Conservation (phyloP, 179 eudicot genomes). For the Beta macrorhiza region DNA sequence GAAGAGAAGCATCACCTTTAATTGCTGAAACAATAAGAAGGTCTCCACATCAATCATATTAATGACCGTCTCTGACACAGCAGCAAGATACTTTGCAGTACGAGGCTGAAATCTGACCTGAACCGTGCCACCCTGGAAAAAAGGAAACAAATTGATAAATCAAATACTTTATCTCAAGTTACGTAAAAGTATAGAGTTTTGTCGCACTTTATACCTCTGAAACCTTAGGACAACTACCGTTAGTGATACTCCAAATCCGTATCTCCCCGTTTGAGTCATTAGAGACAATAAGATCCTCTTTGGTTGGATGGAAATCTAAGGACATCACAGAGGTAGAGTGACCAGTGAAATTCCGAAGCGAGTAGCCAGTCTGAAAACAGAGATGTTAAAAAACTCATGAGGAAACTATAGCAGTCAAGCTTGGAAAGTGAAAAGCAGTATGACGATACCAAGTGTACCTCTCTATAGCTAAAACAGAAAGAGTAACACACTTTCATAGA, state of each 20-base stretch:
- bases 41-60: slow-evolving; percentile 45
- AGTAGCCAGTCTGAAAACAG: slow-evolving; percentile 55
- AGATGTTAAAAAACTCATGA: neutral
- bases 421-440: neutral
- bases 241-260: slow-evolving; percentile 60
- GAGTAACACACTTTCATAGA: neutral
- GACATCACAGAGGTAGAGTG: slow-evolving; percentile 65
- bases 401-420: neutral
- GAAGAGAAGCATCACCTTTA: slow-evolving; percentile 33
- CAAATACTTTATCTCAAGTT: neutral
- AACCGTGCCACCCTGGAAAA: slow-evolving; percentile 50
- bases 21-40: slow-evolving; percentile 29
- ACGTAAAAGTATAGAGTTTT: neutral
- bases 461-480: neutral
- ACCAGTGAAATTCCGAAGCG: slow-evolving; percentile 60
- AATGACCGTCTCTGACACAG: slow-evolving; percentile 39
- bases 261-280: slow-evolving; percentile 59
- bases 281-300: slow-evolving; percentile 61
- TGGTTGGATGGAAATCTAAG: slow-evolving; percentile 62
- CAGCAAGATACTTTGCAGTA: slow-evolving; percentile 51
- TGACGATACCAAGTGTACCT: neutral
- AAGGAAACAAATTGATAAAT: neutral
- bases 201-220: slow-evolving; percentile 39
- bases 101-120: slow-evolving; percentile 61
- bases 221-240: slow-evolving; percentile 52